Base-by-base conservation (phyloP, 257 asterid species). In the Nicotiana tabacum region DNA sequence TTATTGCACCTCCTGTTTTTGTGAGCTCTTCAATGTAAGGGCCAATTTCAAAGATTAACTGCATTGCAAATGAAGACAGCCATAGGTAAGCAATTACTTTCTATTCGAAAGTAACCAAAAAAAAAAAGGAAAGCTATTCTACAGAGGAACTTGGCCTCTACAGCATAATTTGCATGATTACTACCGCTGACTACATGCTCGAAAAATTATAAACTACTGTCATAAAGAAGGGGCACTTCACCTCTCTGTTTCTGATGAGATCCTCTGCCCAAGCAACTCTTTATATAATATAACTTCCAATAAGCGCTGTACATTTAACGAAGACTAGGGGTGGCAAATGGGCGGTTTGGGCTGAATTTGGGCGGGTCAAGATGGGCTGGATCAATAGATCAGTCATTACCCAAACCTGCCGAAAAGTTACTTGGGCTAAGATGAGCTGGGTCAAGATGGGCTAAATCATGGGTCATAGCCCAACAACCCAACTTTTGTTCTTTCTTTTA, bases 21-120 rank as follows among this genome's bases (percentile, higher is more conserved):
- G 95, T 86, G 86, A 94, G 98, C 91, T 94, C 98, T 86, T 93
- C 98, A 81, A 94, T 81, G 90, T 94, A 96, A 35, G 99, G 94
- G 43, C 97, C 96, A 85, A 94, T 83, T 85, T 93, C 97, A 86
- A 96, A 83, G 84, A 96, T 96, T 89, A 96, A 89, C 99, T 96
- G 94, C 87, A 74, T 74, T 13, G 62, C 62, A 74, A 43, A 74
- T 48, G 27, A 46, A 3, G 37, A 72, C 33, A 24, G 62, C 27
- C 7, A 48, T 15, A 48, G 15, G 35, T 74, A 48, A 27, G 43
- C 13, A 24, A 48, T 74, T 32, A 46, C 39, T 74, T 74, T 27
- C 43, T 2, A 74, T 60, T 21, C 8, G 39, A 21, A 43, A 43
- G 78, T 70, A 70, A 39, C 57, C 17, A 48, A 11, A 48, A 43